Evolutionary conservation across 306 rosid genomes (phyloP), one percentile per base, ranked within the genome.

Genomic region (Prunus mume): DNA sequence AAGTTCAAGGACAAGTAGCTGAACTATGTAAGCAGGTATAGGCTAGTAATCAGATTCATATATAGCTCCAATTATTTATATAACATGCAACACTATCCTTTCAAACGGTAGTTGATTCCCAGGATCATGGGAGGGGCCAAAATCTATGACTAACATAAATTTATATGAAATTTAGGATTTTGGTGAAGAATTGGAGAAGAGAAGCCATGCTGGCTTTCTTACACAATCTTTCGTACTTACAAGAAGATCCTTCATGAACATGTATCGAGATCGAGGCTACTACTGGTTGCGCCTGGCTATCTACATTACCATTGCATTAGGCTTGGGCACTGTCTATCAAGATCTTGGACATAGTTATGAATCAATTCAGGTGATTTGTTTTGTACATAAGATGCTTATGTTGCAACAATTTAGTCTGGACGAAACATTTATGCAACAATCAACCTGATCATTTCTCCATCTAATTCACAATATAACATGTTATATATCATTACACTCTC

Each of bases 221-320:
- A 88, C 74, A 2, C 94, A 91, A 10, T 83, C 88, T 64, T 9
- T 71, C 1, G 72, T 88, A 60, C 87, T 91, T 12, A 88, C 92
- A 2, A 83, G 70, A 69, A 87, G 94, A 79, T 91, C 94, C 14
- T 83, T 80, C 13, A n/a, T 89, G 70, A 89, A 91, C 20, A 89
- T 91, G 97, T 55, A 55, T 45, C 87, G 94, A 0, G 92, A 91
- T 74, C 24, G 72, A 25, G 94, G 97, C 68, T 89, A 91, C 57
- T 87, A 89, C 71, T 89, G 92, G 94, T 24, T 91, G 43, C 91
- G 92, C 76, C 73, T 92, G 14, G 81, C 12, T 22, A 68, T 90
- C 61, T 92, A 92, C 50, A 9, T 87, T 6, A 50, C 47, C 2
- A 9, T 92, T 34, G 65, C 85, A 24, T 0, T 81, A 6, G 74